Conservation (phyloP, 768 basidiomycete genomes). For the Trametes sanguinea region DNA sequence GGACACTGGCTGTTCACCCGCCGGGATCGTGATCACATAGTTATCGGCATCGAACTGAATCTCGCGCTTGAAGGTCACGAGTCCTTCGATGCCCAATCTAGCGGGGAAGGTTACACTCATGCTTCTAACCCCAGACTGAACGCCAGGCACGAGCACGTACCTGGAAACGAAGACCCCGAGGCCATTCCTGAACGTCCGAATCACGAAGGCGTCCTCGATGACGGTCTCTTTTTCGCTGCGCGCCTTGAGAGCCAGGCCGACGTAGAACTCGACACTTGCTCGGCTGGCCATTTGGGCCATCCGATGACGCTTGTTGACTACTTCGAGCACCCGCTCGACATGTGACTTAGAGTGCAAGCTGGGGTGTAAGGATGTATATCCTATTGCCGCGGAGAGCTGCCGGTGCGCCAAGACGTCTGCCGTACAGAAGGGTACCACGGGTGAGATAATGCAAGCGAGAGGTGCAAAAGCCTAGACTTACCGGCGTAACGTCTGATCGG, state of each 20-base stretch:
- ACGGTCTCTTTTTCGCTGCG: slow-evolving; percentile 48
- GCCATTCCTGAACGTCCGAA: slow-evolving; percentile 92
- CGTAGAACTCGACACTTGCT: slow-evolving; percentile 97
- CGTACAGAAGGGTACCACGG: not conserved
- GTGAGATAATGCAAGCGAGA: not conserved
- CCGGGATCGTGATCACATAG: slow-evolving; percentile 77
- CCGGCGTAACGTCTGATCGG: slow-evolving; percentile 96
- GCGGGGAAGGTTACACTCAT: not conserved
- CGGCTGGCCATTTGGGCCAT: slow-evolving; percentile 98
- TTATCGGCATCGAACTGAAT: slow-evolving; percentile 90
- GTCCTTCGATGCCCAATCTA: slow-evolving; percentile 91
- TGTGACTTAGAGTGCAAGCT: slow-evolving; percentile 85
- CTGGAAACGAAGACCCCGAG: slow-evolving; percentile 94
- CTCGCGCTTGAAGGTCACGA: slow-evolving; percentile 92
- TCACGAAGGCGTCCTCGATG: slow-evolving; percentile 91
- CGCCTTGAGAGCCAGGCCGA: slow-evolving; percentile 86
- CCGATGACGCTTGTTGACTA: slow-evolving; percentile 89
- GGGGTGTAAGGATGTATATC: slow-evolving; percentile 78
- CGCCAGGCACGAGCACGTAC: slow-evolving; percentile 51
- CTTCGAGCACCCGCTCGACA: slow-evolving; percentile 83
- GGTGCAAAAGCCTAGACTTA: slow-evolving; percentile 34
- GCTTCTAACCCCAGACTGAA: slow-evolving; percentile 7
- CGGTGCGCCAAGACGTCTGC: slow-evolving; percentile 92
- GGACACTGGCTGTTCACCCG: slow-evolving; percentile 44
- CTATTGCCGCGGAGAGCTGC: slow-evolving; percentile 89